Base-by-base conservation (phyloP, 1,284 basidiomycete species). In the Cryptococcus maquisensis region DNA sequence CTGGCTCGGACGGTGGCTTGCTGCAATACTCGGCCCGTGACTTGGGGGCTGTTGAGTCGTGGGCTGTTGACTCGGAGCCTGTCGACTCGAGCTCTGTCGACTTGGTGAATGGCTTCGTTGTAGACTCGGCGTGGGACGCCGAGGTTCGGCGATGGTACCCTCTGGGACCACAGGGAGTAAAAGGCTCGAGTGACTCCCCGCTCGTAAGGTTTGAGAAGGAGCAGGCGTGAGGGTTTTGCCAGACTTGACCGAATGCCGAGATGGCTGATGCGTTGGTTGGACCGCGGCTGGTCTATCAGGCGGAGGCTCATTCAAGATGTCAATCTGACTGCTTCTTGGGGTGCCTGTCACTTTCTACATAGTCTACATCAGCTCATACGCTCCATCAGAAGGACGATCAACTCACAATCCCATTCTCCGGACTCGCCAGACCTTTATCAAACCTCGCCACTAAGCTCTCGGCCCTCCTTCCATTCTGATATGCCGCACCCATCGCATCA, bases 361-460 rank as follows among this genome's bases (percentile, higher is more conserved):
- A 38, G 35, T 47, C 48, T 16, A 36, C 16, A 32, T 28, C 40
- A 16, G 15, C 18, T n/a, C 36, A 40, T 4, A 50, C 39, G 16
- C 44, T 24, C 1, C 51, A 49, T 21, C 37, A 38, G 12, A 51
- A 15, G 38, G 43, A 56, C 5, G 47, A 43, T 13, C 37, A 49
- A 48, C 60, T 65, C 7, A 59, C 42, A 0, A 66, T 32, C 13
- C 47, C 20, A 48, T 36, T 66, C 4, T 67, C 45, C 28, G 67
- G 65, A 43, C 67, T 66, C 55, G 51, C 57, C 16, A 49, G 10
- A 6, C 28, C 56, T 10, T 63, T 64, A 45, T 67, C 64, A 51
- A 69, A 69, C 20, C 59, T 48, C 20, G 62, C 56, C 12, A 54
- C 59, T 16, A 68, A 45, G 37, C 53, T 61, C 10, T 60, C 61